Base-by-base conservation (phyloP, 106 monocot species). In the Dendrobium huoshanense region DNA sequence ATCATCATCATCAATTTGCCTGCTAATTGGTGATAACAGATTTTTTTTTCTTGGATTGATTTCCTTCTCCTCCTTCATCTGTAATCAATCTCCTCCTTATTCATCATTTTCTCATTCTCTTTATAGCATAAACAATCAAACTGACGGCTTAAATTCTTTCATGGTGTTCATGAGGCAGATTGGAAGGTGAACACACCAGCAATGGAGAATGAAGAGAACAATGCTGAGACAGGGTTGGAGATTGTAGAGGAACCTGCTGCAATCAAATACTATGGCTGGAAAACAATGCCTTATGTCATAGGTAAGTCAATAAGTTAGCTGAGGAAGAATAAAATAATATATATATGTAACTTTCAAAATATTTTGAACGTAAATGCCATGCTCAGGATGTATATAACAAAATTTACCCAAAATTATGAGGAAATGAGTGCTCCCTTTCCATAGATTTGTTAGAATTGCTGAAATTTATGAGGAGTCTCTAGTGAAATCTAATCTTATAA, bases 231-330 rank as follows among this genome's bases (percentile, higher is more conserved):
- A 1, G 61, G 22, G 22, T 61, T 61, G 22, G 70, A 70, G 70
- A 22, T 70, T 70, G 31, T 4, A n/a, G 74, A 74, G 42, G 15
- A 43, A 17, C 74, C 41, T 74, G 41, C 41, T 74, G 41, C 41
- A n/a, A 29, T 74, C 43, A 74, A 74, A 44, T 74, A 42, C 74
- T 74, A 41, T 44, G 74, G 74, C 74, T 74, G 74, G 74, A 74
- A 44, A 44, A 44, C 74, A 13, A 74, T 74, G 74, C 74, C 74
- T 1, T 74, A 42, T 44, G 43, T 74, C 19, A 74, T 74, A 74
- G 74, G 74, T 74, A 41, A 19, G 42, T 72, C 64, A 25, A 25
- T 25, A 6, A 22, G 3, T 1, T 22, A 24, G 51, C 10, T 51
- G 2, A 65, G n/a, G 55, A 55, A 55, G 11, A 51, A 51, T 9